Percentiles rank a stretch among this genome's conserved stretches.
These are phyloP conservation scores for Alternaria triticimaculans DNA, from an alignment of 2,329 filamentous ascomycete species.

Conservation along the genomic window DNA sequence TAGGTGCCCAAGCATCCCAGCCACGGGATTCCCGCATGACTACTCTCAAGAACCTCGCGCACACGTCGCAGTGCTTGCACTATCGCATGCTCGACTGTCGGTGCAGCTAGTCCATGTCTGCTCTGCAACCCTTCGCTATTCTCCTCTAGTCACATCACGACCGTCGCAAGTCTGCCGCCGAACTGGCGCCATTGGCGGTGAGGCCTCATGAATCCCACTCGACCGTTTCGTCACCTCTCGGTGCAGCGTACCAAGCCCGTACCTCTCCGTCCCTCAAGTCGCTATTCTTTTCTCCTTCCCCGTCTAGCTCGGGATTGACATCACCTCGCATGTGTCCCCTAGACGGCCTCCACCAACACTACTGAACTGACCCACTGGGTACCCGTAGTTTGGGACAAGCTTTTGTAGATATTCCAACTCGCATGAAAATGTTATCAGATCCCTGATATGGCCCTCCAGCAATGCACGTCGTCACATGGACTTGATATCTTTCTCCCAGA, in stretches of 20 bases:
- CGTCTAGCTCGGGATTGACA: conserved; percentile 7
- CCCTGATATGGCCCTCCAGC: not conserved
- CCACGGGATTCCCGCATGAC: conserved; percentile 10
- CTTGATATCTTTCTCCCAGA: not conserved
- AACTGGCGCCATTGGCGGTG: conserved; percentile 16
- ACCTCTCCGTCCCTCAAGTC: not conserved
- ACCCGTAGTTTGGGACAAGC: conserved; percentile 4
- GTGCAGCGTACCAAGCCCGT: conserved; percentile 1
- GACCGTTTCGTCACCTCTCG: not conserved
- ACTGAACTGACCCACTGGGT: conserved; percentile 7
- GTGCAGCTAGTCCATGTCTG: not conserved
- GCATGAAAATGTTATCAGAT: conserved; percentile 1
- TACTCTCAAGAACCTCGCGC: not conserved
- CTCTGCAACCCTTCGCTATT: not conserved
- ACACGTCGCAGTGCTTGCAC: conserved; percentile 12
- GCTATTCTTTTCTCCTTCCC: not conserved
- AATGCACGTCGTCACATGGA: not conserved
- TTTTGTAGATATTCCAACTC: conserved; percentile 3
- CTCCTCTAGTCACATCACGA: not conserved
- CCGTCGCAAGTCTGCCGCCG: not conserved
- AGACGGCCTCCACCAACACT: conserved; percentile 7
- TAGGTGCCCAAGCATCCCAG: not conserved
- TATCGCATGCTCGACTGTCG: conserved; percentile 11
- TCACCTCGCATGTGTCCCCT: conserved; percentile 8
- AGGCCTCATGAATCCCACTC: conserved; percentile 5